Evolutionary conservation across 225 moss, liverwort and hornwort species (phyloP).

Genomic region (Bryum argenteum): DNA sequence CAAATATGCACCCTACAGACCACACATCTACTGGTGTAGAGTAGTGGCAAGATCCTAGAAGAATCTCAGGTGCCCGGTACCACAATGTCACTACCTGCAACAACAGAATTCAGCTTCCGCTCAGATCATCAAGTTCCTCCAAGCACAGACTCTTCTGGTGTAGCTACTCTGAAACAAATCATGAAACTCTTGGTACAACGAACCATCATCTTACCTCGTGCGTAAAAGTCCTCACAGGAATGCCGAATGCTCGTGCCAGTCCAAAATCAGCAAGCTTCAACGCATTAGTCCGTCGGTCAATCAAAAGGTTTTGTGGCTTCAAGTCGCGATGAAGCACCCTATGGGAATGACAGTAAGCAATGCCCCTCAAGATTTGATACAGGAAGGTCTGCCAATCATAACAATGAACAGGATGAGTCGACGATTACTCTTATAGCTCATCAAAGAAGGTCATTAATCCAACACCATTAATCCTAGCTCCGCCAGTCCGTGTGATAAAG

Average conservation of each 20-base stretch:
- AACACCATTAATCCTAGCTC: too few relatives aligned
- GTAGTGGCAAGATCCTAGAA: slow-evolving; percentile 88
- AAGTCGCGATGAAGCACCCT: slow-evolving; percentile 86
- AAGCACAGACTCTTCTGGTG: background rate
- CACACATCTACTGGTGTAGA: slow-evolving; percentile 96
- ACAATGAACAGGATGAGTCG: slow-evolving; percentile 1
- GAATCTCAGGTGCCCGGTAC: slow-evolving; percentile 93
- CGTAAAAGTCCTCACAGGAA: slow-evolving; percentile 88
- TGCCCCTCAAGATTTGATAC: slow-evolving; percentile 84
- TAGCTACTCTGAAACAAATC: background rate
- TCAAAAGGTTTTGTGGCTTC: slow-evolving; percentile 85
- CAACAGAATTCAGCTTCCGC: slow-evolving; percentile 2
- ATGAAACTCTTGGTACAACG: slow-evolving; percentile 3
- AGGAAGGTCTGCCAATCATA: slow-evolving; percentile 65
- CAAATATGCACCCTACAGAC: slow-evolving; percentile 96
- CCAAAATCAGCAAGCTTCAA: slow-evolving; percentile 91
- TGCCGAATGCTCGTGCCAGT: slow-evolving; percentile 85
- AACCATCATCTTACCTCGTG: slow-evolving; percentile 63
- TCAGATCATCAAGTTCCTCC: background rate
- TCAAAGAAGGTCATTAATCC: too few relatives aligned
- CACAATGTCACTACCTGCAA: slow-evolving; percentile 82
- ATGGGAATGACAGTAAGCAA: slow-evolving; percentile 87
- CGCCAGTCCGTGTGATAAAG: background rate
- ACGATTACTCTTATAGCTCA: background rate
- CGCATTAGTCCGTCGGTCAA: slow-evolving; percentile 84